Evolutionary conservation across 2,329 filamentous ascomycete species (phyloP).

Genomic region (Fusarium humuli): DNA sequence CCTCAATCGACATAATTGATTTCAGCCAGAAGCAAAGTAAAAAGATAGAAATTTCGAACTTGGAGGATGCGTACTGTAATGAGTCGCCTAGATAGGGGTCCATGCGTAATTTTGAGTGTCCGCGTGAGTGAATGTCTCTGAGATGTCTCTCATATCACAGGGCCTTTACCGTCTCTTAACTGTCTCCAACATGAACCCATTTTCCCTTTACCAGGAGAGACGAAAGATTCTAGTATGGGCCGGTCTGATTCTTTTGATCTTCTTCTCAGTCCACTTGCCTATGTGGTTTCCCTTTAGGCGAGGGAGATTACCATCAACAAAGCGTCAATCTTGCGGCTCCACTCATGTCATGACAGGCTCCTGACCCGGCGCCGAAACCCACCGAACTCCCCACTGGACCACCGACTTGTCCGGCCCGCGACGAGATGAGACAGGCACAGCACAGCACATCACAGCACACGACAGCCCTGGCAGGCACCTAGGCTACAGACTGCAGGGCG

Average conservation of each 20-base stretch:
- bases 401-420: constrained; percentile 31
- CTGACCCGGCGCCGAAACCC: constrained; percentile 31
- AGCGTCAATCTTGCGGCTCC: constrained; percentile 29
- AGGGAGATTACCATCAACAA: constrained; percentile 24
- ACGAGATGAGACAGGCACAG: constrained; percentile 24
- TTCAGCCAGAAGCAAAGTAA: neutral
- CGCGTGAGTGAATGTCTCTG: constrained; percentile 1
- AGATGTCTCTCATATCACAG: constrained; percentile 8
- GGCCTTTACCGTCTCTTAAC: constrained; percentile 7
- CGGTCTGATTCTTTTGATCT: constrained; percentile 15
- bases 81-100: neutral
- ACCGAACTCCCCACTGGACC: constrained; percentile 10
- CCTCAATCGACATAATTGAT: constrained; percentile 11
- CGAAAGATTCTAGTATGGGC: constrained; percentile 7
- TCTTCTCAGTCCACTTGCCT: constrained; percentile 34
- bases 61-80: constrained; percentile 7
- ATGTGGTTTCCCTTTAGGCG: constrained; percentile 28
- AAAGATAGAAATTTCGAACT: constrained; percentile 4
- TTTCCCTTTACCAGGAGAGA: neutral
- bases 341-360: constrained; percentile 12
- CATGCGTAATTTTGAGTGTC: constrained; percentile 13
- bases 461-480: constrained; percentile 5
- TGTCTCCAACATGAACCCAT: neutral
- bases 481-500: constrained; percentile 6
- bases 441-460: constrained; percentile 20